Evolutionary conservation across 1,139 yeast genomes (phyloP), one percentile per base, ranked within the genome.

Genomic region (Pichia cactophila): DNA sequence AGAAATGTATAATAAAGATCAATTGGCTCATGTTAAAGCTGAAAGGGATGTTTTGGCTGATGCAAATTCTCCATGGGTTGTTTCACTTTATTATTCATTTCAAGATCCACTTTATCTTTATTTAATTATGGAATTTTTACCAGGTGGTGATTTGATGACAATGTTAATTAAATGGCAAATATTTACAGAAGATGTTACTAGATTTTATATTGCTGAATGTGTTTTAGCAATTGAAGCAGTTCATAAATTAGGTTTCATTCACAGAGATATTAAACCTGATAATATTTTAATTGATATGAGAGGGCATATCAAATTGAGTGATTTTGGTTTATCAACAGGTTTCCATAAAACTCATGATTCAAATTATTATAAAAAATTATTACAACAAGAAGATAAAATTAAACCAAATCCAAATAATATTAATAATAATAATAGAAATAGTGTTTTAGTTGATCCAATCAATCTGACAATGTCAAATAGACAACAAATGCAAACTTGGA

Each of bases 401-500:
- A 42, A 10, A 29, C 41, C 35, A 16, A 41, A 38, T 68, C 66
- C 35, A 42, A 41, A 66, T 64, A 42, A 62, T 64, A 64, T 57
- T 33, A 46, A 29, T 5, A 33, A 37, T 5, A 33, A 37, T 16
- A 63, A 63, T 14, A 74, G 96, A 55, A 89, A 88, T 64, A 83
- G 95, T 7, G 83, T 87, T 80, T 80, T 85, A 81, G 96, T 89
- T 44, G 98, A 94, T 66, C 92, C 97, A 1, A 92, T 92, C 62
- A 95, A 88, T 65, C 73, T 92, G 68, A 92, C 98, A 5, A 88
- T 94, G 83, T 85, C 96, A 16, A 90, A 90, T 64, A 78, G 97
- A 59, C 97, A 92, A 66, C 97, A 92, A 67, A 89, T 94, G 75
- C 96, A 94, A 67, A 92, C 99, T 0, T 92, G 98, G 99, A 80